Base-by-base conservation (phyloP, 106 monocot genomes). In the Chionographis japonica region DNA sequence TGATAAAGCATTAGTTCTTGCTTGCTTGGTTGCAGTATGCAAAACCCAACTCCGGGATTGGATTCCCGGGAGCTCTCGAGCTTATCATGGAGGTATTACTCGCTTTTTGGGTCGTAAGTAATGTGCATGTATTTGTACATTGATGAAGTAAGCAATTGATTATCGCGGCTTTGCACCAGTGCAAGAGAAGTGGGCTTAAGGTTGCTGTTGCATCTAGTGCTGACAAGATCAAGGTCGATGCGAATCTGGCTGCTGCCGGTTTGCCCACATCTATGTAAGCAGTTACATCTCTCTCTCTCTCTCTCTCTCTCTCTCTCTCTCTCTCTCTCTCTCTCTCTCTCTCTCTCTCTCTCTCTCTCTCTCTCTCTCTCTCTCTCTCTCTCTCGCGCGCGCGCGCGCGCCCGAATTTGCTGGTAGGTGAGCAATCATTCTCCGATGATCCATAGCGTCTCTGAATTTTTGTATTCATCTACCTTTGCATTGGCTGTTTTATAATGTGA, bases 121-220 rank as follows among this genome's bases (percentile, higher is more conserved):
- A 0, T 65, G 4, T 65, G 12, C 12, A n/a, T 49, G 8, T n/a
- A 14, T 66, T 66, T 12, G 17, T 4, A 37, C 37, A 8, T 40
- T 17, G 16, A 6, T 59, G 42, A 16, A 56, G 54, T 37, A 38
- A 20, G 46, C 36, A 37, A 53, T 50, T 37, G 42, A 27, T 56
- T 62, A 20, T 9, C 46, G 43, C 40, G 66, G 9, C 37, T 65
- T 42, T 67, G 12, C 37, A 49, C 12, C 61, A 97, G 92, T 97
- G 92, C 73, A 97, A 92, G 74, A 73, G 64, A 40, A 75, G 57
- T 52, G 97, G 92, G 42, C 86, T 97, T 52, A 97, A 92, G 70
- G 86, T 97, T 58, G 97, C 97, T 78, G 92, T 97, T 73, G 92
- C 92, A 43, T 97, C 97, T 35, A 97, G 92, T 79, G 97, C 97